Evolutionary conservation across 1,284 basidiomycete genomes (phyloP).

Genomic region (Dichomitus squalens): DNA sequence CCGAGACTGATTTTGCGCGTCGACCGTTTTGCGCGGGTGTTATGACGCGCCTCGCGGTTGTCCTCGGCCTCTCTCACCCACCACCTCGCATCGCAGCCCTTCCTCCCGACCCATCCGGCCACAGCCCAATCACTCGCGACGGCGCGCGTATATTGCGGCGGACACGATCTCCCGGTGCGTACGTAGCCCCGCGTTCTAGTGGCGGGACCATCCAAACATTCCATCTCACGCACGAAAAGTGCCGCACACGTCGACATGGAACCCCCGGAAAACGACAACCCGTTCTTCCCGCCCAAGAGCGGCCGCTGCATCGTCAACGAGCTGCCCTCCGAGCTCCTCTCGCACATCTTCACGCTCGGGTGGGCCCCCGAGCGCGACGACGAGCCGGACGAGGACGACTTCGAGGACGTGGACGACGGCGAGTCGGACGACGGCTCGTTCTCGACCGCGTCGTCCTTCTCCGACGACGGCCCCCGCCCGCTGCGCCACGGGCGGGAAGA

Average conservation of each 20-base stretch:
- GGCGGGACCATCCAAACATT: not conserved
- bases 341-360: slow-evolving; percentile 58
- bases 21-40: not conserved
- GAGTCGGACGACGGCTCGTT: slow-evolving; percentile 29
- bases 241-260: slow-evolving; percentile 4
- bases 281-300: slow-evolving; percentile 45
- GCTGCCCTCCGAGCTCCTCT: slow-evolving; percentile 60
- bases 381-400: slow-evolving; percentile 27
- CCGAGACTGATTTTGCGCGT: not conserved
- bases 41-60: not conserved
- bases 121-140: not conserved
- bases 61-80: not conserved
- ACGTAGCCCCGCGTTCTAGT: not conserved
- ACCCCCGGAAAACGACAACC: slow-evolving; percentile 20
- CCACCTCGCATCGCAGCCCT: not conserved
- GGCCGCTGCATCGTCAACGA: slow-evolving; percentile 54
- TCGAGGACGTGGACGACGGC: slow-evolving; percentile 37
- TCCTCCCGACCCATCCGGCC: too few relatives aligned
- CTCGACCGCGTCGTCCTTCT: slow-evolving; percentile 17
- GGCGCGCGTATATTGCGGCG: not conserved
- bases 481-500: slow-evolving; percentile 26
- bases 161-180: not conserved
- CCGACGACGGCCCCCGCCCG: slow-evolving; percentile 25
- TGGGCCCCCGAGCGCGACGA: slow-evolving; percentile 35
- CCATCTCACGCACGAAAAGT: not conserved